Conservation (phyloP, 1,284 basidiomycete species). For the Sphagnurus paluster region DNA sequence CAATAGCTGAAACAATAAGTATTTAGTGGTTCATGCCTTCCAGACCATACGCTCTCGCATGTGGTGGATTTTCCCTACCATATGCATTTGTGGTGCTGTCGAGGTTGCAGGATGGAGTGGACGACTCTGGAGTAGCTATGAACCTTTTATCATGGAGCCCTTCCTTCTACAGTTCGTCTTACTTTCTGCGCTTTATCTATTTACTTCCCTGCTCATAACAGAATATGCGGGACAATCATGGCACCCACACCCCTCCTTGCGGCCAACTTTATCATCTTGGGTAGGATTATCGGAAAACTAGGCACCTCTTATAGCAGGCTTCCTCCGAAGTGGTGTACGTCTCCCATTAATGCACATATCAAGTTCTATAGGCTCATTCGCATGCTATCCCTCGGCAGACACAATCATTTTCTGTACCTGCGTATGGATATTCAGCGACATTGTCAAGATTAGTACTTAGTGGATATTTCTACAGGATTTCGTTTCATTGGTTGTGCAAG, state of each 20-base stretch:
- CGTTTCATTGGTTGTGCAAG: slow-evolving; percentile 55
- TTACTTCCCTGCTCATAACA: slow-evolving; percentile 15
- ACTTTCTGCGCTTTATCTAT: background rate
- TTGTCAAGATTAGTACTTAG: background rate
- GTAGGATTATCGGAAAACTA: slow-evolving; percentile 40
- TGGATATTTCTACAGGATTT: slow-evolving; percentile 37
- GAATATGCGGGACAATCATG: slow-evolving; percentile 44
- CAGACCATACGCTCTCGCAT: slow-evolving; percentile 44
- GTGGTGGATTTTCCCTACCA: slow-evolving; percentile 56
- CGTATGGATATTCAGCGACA: slow-evolving; percentile 29
- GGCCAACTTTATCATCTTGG: slow-evolving; percentile 54
- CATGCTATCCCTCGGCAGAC: slow-evolving; percentile 30
- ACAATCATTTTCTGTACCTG: slow-evolving; percentile 47
- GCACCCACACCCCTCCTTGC: slow-evolving; percentile 57
- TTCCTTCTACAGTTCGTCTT: slow-evolving; percentile 41
- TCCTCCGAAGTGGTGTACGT: slow-evolving; percentile 41
- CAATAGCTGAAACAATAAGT: background rate
- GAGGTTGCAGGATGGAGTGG: slow-evolving; percentile 53
- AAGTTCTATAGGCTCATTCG: background rate
- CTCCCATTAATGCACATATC: background rate
- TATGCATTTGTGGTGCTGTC: slow-evolving; percentile 45
- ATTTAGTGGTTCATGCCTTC: slow-evolving; percentile 39
- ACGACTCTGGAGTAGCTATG: slow-evolving; percentile 35
- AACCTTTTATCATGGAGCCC: slow-evolving; percentile 20
- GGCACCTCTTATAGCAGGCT: slow-evolving; percentile 51